These are phyloP conservation scores for Rusavskia elegans DNA, from an alignment of 495 filamentous ascomycete genomes.

Conservation along the genomic window DNA sequence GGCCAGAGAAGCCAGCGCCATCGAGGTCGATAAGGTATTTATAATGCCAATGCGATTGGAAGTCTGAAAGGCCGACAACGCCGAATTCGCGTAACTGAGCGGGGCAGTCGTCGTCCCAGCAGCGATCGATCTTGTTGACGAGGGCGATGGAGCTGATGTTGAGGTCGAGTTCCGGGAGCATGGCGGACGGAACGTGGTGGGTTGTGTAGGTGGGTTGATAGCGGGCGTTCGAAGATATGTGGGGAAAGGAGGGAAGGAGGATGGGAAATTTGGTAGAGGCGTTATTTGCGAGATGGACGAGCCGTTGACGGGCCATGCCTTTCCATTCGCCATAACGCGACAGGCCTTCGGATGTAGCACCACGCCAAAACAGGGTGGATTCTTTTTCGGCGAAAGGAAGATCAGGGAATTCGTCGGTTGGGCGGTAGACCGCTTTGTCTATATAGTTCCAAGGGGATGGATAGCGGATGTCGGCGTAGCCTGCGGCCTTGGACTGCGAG, in stretches of 20 bases:
- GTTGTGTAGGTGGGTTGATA: neutral
- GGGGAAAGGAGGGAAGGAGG: constrained; percentile 7
- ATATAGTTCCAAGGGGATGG: constrained; percentile 35
- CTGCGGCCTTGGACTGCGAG: constrained; percentile 51
- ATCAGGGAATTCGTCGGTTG: constrained; percentile 15
- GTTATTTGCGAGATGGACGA: constrained; percentile 38
- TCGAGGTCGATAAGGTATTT: constrained; percentile 54
- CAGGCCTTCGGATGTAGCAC: constrained; percentile 40
- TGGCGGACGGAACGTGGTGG: constrained; percentile 17
- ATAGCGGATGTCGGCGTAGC: constrained; percentile 33
- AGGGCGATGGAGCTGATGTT: constrained; percentile 26
- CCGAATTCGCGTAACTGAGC: constrained; percentile 35
- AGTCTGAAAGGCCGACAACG: constrained; percentile 24
- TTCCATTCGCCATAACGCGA: constrained; percentile 36
- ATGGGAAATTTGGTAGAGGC: constrained; percentile 23
- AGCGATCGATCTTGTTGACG: constrained; percentile 35
- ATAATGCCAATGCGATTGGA: constrained; percentile 47
- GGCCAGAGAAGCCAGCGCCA: constrained; percentile 47
- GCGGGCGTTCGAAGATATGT: constrained; percentile 12
- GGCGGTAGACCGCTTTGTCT: constrained; percentile 29
- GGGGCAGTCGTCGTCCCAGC: constrained; percentile 34
- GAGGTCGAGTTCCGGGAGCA: constrained; percentile 30
- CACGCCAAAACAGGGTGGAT: constrained; percentile 36
- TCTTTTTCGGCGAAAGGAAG: constrained; percentile 23
- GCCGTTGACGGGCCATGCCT: constrained; percentile 42